These are phyloP conservation scores for Candida anglica DNA, from an alignment of 805 yeast species.

Conservation along the genomic window DNA sequence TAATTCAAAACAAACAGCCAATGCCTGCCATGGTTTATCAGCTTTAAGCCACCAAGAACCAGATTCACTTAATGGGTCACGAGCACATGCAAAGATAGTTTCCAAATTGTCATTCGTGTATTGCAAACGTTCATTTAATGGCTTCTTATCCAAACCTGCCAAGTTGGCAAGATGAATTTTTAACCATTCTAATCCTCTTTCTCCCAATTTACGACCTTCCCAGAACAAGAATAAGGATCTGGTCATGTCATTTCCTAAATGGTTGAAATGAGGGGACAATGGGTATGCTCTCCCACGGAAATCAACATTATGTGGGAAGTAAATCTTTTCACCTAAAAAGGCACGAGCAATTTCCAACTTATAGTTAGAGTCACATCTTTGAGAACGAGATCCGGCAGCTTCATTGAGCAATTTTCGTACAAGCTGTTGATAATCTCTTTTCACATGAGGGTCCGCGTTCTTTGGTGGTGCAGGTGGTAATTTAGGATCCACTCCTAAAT, in stretches of 20 bases:
- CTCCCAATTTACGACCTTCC: slow-evolving; percentile 71
- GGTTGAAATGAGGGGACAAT: slow-evolving; percentile 74
- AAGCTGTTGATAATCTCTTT: slow-evolving; percentile 63
- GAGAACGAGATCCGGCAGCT: slow-evolving; percentile 69
- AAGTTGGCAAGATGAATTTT: slow-evolving; percentile 73
- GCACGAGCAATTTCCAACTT: slow-evolving; percentile 95
- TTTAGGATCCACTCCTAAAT: slow-evolving; percentile 39
- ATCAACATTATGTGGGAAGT: slow-evolving; percentile 77
- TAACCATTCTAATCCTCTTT: slow-evolving; percentile 64
- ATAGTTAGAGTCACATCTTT: slow-evolving; percentile 90
- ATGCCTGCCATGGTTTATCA: slow-evolving; percentile 82
- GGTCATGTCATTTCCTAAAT: slow-evolving; percentile 74
- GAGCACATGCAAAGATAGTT: slow-evolving; percentile 54
- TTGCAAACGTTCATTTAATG: slow-evolving; percentile 57
- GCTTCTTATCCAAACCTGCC: slow-evolving; percentile 71
- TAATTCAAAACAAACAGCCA: slow-evolving; percentile 67
- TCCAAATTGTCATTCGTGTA: slow-evolving; percentile 57
- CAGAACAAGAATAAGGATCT: slow-evolving; percentile 70
- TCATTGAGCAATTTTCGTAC: slow-evolving; percentile 57
- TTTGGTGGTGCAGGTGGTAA: slow-evolving; percentile 53
- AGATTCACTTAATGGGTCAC: slow-evolving; percentile 50
- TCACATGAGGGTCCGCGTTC: slow-evolving; percentile 67
- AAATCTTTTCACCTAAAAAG: slow-evolving; percentile 68
- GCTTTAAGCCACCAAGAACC: slow-evolving; percentile 67
- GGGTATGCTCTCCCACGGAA: slow-evolving; percentile 87